These are phyloP conservation scores for Biscutella auriculata DNA, from an alignment of 441 rosid species.

Conservation along the genomic window DNA sequence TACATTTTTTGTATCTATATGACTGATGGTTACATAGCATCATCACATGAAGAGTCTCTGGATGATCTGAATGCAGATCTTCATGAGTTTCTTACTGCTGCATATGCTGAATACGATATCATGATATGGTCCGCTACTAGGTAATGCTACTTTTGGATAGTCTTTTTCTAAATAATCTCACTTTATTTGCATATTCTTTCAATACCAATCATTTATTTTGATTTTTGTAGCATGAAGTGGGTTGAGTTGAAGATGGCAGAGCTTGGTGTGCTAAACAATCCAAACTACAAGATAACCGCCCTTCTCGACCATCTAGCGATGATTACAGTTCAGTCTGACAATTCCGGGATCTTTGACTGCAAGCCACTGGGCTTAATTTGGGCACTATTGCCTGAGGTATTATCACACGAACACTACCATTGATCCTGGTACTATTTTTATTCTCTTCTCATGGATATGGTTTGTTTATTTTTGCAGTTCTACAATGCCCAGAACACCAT, in stretches of 20 bases:
- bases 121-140: conserved; percentile 97
- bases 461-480: conserved; percentile 51
- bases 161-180: too few species aligned
- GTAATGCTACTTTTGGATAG: conserved; percentile 28
- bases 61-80: conserved; percentile 47
- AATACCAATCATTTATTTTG: too few species aligned
- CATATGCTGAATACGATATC: conserved; percentile 78
- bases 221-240: conserved; percentile 80
- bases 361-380: conserved; percentile 90
- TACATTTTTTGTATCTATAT: too few species aligned
- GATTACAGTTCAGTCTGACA: conserved; percentile 88
- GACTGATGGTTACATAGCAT: too few species aligned
- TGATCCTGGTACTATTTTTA: too few species aligned
- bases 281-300: conserved; percentile 85
- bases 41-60: too few species aligned
- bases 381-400: conserved; percentile 83
- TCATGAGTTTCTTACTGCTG: conserved; percentile 92
- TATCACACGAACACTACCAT: too few species aligned
- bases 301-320: conserved; percentile 87
- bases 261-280: conserved; percentile 75
- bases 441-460: too few species aligned
- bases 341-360: conserved; percentile 81
- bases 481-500: conserved; percentile 75
- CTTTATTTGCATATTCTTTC: too few species aligned
- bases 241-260: conserved; percentile 95